Conservation (phyloP, 1,139 yeast species). For the Komagataea norvegica region DNA sequence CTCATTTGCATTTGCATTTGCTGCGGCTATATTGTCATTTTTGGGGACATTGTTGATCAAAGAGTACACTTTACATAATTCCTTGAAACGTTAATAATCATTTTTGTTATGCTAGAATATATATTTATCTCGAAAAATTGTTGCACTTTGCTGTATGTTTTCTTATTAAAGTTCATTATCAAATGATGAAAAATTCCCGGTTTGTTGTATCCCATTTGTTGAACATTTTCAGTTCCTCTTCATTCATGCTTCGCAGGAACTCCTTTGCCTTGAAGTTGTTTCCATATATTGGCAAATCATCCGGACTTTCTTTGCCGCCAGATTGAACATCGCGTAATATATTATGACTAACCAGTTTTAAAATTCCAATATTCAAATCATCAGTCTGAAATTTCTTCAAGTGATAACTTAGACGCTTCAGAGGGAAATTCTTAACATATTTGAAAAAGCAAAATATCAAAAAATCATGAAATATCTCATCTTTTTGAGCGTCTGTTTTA, state of each 20-base stretch:
- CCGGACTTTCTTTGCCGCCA: neutral
- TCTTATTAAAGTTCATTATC: no score
- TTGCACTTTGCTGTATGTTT: no score
- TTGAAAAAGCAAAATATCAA: conserved; percentile 18
- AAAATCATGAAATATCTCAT: conserved; percentile 17
- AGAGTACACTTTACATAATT: conserved; percentile 37
- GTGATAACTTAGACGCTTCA: conserved; percentile 3
- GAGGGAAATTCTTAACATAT: conserved; percentile 19
- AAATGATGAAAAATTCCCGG: conserved; percentile 8
- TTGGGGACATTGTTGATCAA: conserved; percentile 30
- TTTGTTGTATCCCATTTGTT: conserved; percentile 5
- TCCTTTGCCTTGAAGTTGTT: conserved; percentile 1
- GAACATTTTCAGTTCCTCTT: conserved; percentile 5
- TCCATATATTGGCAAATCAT: neutral
- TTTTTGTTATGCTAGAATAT: neutral
- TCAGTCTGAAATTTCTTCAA: conserved; percentile 5
- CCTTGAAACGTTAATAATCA: conserved; percentile 23
- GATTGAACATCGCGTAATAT: neutral
- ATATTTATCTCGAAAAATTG: neutral
- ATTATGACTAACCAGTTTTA: conserved; percentile 8
- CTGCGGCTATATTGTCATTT: conserved; percentile 37
- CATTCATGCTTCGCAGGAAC: conserved; percentile 1
- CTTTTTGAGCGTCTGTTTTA: conserved; percentile 7
- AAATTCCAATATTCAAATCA: conserved; percentile 10
- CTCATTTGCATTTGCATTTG: conserved; percentile 47